Evolutionary conservation across 345 rosid genomes (phyloP).

Genomic region (Combretum micranthum): DNA sequence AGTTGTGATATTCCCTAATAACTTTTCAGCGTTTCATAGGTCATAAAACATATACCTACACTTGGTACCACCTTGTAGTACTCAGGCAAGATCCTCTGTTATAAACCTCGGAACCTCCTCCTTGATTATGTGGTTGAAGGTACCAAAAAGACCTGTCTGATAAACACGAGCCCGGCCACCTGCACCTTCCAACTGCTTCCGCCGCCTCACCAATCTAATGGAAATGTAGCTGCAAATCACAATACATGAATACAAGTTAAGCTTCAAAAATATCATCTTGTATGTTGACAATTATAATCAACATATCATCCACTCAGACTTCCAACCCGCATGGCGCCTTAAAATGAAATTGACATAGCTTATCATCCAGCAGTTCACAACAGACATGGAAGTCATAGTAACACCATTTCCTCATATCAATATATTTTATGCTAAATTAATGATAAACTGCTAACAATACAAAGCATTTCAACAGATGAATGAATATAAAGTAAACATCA

Average conservation of each 20-base stretch:
- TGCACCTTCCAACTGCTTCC: conserved; percentile 88
- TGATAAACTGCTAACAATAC: no score
- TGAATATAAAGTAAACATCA: no score
- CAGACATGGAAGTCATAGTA: no score
- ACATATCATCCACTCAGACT: no score
- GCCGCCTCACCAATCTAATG: conserved; percentile 88
- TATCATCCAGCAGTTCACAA: no score
- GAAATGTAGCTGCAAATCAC: conserved; percentile 65
- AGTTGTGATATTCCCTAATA: conserved; percentile 38
- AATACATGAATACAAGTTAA: not conserved
- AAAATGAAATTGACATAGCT: no score
- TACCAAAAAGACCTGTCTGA: conserved; percentile 63
- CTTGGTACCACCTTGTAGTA: conserved; percentile 93
- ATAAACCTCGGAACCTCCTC: conserved; percentile 69
- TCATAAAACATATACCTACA: conserved; percentile 94
- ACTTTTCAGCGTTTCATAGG: conserved; percentile 76
- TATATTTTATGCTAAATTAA: no score
- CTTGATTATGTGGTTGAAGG: conserved; percentile 49
- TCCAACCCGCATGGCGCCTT: no score
- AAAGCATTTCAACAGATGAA: no score
- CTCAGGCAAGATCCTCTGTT: conserved; percentile 88
- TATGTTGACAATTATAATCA: no score
- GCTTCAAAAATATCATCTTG: no score
- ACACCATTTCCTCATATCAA: no score
- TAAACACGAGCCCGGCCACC: conserved; percentile 74